phyloP scores from a whole-genome alignment of 2,329 filamentous ascomycete genomes.

The Chrysosporium keratinophilum region DNA sequence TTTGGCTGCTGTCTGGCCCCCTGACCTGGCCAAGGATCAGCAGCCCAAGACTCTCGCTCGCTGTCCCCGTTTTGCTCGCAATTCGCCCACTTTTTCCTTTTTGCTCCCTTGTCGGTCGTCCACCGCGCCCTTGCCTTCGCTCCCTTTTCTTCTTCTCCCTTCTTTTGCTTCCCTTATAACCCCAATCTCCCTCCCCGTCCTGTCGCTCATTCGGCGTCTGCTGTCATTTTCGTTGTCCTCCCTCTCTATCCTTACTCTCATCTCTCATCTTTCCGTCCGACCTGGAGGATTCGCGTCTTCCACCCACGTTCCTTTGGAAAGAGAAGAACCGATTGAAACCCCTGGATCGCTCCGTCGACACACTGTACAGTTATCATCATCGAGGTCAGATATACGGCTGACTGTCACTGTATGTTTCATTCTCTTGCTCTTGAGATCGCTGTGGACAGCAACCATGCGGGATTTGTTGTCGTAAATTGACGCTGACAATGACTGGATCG shows the following conservation, averaged over 20 bases:
- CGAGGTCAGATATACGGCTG: neutral
- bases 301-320: conserved; percentile 31
- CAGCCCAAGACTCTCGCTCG: neutral
- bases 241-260: conserved; percentile 14
- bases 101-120: conserved; percentile 5
- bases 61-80: neutral
- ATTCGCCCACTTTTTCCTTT: conserved; percentile 17
- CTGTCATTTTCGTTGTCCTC: conserved; percentile 15
- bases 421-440: neutral
- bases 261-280: conserved; percentile 30
- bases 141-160: conserved; percentile 21
- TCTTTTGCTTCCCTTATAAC: conserved; percentile 20
- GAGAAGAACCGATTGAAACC: neutral
- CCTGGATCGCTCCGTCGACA: neutral
- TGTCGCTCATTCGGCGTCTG: conserved; percentile 11
- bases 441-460: neutral
- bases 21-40: neutral
- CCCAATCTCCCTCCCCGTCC: conserved; percentile 17
- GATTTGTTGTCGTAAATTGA: neutral
- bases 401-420: neutral
- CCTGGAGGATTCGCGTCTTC: conserved; percentile 33
- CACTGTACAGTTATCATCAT: conserved; percentile 3
- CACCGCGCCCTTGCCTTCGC: conserved; percentile 18
- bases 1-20: conserved; percentile 2
- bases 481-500: neutral